Base-by-base conservation (phyloP, 129 eudicot species). In the Apium graveolens region DNA sequence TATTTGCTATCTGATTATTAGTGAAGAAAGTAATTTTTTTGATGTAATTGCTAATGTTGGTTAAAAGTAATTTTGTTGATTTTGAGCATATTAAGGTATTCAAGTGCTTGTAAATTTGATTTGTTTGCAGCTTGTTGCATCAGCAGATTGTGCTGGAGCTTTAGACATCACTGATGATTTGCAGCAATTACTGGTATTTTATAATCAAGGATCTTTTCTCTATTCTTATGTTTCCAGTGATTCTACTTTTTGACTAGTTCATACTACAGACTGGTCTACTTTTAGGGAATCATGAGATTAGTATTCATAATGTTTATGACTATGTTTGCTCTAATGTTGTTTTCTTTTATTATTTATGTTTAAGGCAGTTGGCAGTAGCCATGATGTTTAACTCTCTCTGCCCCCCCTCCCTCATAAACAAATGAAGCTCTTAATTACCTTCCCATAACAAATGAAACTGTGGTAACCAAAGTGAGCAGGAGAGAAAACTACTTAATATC, bases 131-230 rank as follows among this genome's bases (percentile, higher is more conserved):
- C 99, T 95, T 83, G 91, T 95, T 27, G 83, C 91, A 76, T 95
- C 99, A 70, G 94, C 87, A 84, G 99, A 95, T 90, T 95, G 97
- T 92, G 94, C 97, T 82, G 99, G 99, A 83, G 97, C 97, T 74
- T 89, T 95, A 78, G 99, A 95, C 78, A 87, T 95, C 72, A 91
- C 86, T 26, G 96, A 92, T 78, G 99, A 95, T 88, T 87, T 95
- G 91, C 91, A 90, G 86, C 91, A 90, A 39, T 84, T 95, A 71
- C 81, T 92, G 99, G 99, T 94, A 94, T 57, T 81, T 57, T 44
- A 45, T 26, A 35, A 60, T 49, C 72, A n/a, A 11, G 34, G 26
- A 3, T 26, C 16, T 11, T 11, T 60, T 8, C 26, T 60, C 65
- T n/a, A 21, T 57, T 57, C 65, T 57, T 60, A 60, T 5, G 68